Evolutionary conservation across 108 stramenopile species (phyloP).

Genomic region (Seminavis robusta): DNA sequence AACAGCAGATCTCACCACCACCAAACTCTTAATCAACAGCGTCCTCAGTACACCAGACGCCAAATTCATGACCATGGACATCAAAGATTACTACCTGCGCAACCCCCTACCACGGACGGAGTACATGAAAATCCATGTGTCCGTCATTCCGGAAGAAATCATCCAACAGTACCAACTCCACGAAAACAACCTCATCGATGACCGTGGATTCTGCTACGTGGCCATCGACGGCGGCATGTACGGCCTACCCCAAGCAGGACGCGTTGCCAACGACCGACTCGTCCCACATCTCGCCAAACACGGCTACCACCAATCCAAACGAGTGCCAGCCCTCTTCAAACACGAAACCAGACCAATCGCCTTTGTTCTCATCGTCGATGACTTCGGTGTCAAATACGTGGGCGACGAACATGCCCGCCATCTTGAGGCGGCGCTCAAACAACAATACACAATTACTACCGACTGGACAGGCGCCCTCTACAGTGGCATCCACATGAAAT

Average conservation of each 20-base stretch:
- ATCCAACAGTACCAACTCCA: constrained; percentile 27
- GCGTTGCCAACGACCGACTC: constrained; percentile 28
- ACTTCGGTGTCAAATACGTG: too few relatives aligned
- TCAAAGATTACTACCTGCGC: constrained; percentile 36
- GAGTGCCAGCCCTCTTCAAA: constrained; percentile 31
- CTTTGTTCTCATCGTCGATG: constrained; percentile 43
- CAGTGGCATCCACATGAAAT: too few relatives aligned
- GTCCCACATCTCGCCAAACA: neutral
- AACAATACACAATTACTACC: too few relatives aligned
- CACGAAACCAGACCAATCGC: constrained; percentile 16
- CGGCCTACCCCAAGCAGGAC: constrained; percentile 38
- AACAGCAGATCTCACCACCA: constrained; percentile 26
- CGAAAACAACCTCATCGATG: neutral
- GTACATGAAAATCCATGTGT: constrained; percentile 27
- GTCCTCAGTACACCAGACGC: constrained; percentile 25
- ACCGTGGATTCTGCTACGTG: constrained; percentile 2
- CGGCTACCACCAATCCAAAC: constrained; percentile 19
- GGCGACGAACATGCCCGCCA: too few relatives aligned
- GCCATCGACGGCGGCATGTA: constrained; percentile 30
- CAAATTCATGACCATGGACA: constrained; percentile 16
- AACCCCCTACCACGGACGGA: constrained; percentile 23
- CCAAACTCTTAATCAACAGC: constrained; percentile 44
- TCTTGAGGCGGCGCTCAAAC: too few relatives aligned
- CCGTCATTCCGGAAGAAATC: constrained; percentile 30
- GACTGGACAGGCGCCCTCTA: constrained; percentile 15